Conservation (phyloP, 1,139 yeast genomes). For the Lodderomyces margitis region DNA sequence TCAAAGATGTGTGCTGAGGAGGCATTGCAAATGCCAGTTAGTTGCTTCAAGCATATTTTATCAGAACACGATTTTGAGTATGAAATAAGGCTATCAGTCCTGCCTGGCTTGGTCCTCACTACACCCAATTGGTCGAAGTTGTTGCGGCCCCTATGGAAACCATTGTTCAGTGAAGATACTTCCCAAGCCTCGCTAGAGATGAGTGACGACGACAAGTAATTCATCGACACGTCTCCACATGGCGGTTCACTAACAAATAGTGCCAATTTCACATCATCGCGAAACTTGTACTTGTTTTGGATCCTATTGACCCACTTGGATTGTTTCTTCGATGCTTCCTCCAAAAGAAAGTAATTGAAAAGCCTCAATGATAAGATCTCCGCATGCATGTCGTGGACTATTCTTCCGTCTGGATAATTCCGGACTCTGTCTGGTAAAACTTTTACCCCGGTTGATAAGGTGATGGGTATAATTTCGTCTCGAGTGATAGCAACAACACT, state of each 20-base stretch:
- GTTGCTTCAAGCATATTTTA: slow-evolving; percentile 66
- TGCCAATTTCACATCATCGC: slow-evolving; percentile 41
- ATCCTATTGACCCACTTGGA: slow-evolving; percentile 7
- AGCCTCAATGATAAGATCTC: slow-evolving; percentile 72
- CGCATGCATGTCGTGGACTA: slow-evolving; percentile 88
- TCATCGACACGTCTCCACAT: slow-evolving; percentile 88
- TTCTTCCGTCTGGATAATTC: slow-evolving; percentile 49
- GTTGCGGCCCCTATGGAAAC: slow-evolving; percentile 57
- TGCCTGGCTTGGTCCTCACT: slow-evolving; percentile 90
- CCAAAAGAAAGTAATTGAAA: slow-evolving; percentile 50
- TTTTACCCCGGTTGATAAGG: slow-evolving; percentile 82
- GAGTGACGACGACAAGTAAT: slow-evolving; percentile 16
- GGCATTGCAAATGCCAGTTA: slow-evolving; percentile 56
- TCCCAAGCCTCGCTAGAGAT: slow-evolving; percentile 24
- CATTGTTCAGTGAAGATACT: neutral
- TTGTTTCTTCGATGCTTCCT: slow-evolving; percentile 20
- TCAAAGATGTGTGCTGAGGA: slow-evolving; percentile 44
- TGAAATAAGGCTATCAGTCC: slow-evolving; percentile 69
- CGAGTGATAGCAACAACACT: slow-evolving; percentile 56
- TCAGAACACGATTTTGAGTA: slow-evolving; percentile 87
- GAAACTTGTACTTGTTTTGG: slow-evolving; percentile 25
- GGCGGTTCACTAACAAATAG: slow-evolving; percentile 80
- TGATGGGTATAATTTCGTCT: slow-evolving; percentile 33
- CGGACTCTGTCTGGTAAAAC: slow-evolving; percentile 55
- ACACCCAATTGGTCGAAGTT: slow-evolving; percentile 56